These are phyloP conservation scores for Sporothrix luriei DNA, from an alignment of 2,329 filamentous ascomycete genomes.

Conservation along the genomic window DNA sequence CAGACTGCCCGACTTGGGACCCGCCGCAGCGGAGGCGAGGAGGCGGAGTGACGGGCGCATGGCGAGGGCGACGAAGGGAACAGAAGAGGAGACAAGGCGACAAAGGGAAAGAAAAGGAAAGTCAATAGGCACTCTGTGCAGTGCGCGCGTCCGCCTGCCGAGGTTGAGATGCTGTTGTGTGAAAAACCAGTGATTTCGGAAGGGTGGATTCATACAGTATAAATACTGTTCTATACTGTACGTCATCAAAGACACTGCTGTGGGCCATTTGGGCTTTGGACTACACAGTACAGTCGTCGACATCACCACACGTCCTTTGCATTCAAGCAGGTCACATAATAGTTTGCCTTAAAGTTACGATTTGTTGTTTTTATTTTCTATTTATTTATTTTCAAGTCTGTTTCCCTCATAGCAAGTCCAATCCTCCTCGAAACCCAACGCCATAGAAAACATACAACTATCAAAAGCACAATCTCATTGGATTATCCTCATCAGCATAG, in stretches of 20 bases:
- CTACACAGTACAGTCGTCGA: background rate
- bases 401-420: background rate
- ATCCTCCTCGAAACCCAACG: background rate
- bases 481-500: background rate
- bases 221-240: background rate
- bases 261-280: background rate
- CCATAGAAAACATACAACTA: background rate
- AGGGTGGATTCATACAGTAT: background rate
- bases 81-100: background rate
- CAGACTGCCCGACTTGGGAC: slow-evolving; percentile 39
- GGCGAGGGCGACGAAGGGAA: background rate
- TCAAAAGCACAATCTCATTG: too few relatives aligned
- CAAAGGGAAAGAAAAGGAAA: background rate
- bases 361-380: background rate
- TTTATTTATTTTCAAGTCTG: background rate
- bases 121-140: background rate
- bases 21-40: slow-evolving; percentile 30
- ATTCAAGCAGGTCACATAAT: too few relatives aligned
- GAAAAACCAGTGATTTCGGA: background rate
- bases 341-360: background rate
- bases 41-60: slow-evolving; percentile 22
- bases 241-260: background rate
- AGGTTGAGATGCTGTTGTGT: slow-evolving; percentile 1
- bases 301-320: slow-evolving; percentile 3
- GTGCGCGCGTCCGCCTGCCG: background rate